Evolutionary conservation across 1,139 yeast genomes (phyloP).

Genomic region (Debaryomyces sp.): DNA sequence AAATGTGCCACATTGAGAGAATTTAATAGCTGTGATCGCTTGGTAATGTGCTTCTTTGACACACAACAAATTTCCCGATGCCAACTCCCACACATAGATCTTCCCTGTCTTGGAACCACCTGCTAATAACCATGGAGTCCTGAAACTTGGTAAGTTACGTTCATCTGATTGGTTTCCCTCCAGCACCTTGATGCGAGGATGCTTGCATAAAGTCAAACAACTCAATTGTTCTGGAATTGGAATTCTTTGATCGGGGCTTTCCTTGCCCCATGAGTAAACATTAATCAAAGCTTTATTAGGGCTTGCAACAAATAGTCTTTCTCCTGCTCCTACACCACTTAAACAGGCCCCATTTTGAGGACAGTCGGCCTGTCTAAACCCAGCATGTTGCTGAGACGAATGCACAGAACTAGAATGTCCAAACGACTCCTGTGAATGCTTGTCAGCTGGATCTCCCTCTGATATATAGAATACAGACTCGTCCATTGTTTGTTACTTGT

Average conservation of each 20-base stretch:
- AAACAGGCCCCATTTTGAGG: conserved; percentile 47
- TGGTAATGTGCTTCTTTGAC: conserved; percentile 89
- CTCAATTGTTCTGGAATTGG: conserved; percentile 82
- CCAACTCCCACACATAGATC: conserved; percentile 81
- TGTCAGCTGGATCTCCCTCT: conserved; percentile 51
- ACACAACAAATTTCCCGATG: conserved; percentile 73
- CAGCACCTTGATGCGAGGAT: conserved; percentile 21
- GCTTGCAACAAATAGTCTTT: conserved; percentile 62
- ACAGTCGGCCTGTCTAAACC: conserved; percentile 59
- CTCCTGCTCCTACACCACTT: conserved; percentile 47
- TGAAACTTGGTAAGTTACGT: conserved; percentile 32
- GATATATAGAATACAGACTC: conserved; percentile 61
- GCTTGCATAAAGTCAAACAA: conserved; percentile 55
- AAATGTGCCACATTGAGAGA: conserved; percentile 67
- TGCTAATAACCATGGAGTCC: conserved; percentile 68
- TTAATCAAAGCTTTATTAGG: conserved; percentile 71
- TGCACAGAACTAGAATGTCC: conserved; percentile 55
- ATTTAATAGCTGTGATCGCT: conserved; percentile 58
- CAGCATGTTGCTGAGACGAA: conserved; percentile 50
- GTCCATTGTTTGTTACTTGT: conserved; percentile 45
- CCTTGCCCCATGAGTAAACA: conserved; percentile 77
- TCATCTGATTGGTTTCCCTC: conserved; percentile 9
- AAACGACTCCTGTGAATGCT: conserved; percentile 48
- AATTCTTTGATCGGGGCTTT: conserved; percentile 77
- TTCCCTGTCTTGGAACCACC: conserved; percentile 77